Percentiles rank a stretch among this genome's conserved stretches.
These are phyloP conservation scores for Solanum peruvianum DNA, from an alignment of 257 asterid species.

Conservation along the genomic window DNA sequence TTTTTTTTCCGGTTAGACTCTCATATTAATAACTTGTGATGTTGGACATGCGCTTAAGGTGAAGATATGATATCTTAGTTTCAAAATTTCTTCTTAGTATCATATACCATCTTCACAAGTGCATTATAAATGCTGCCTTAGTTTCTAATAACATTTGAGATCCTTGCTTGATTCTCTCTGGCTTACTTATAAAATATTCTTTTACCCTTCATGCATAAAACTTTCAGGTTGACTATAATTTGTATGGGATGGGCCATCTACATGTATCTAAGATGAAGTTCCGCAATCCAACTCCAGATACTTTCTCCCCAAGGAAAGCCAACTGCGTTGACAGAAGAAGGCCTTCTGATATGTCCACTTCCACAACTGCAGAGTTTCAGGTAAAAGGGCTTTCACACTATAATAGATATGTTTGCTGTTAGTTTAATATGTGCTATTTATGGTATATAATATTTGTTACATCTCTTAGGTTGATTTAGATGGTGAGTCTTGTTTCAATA, in stretches of 20 bases:
- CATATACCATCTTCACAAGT: not conserved
- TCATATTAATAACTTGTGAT: not conserved
- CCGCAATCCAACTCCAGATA: conserved; percentile 79
- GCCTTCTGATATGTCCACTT: conserved; percentile 16
- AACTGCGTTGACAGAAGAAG: conserved; percentile 16
- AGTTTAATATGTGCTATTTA: not conserved
- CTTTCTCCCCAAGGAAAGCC: conserved; percentile 26
- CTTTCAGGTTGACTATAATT: conserved; percentile 74
- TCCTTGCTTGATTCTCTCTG: not conserved
- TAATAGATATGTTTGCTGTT: not conserved
- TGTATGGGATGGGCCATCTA: conserved; percentile 92
- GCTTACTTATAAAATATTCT: not conserved
- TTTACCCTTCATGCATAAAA: not conserved
- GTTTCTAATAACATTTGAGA: not conserved
- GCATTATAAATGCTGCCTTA: not conserved
- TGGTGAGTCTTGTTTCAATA: conserved; percentile 16
- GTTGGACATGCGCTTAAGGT: not conserved
- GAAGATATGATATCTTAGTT: not conserved
- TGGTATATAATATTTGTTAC: conserved; percentile 4
- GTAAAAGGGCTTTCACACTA: conserved; percentile 9
- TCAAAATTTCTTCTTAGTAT: not conserved
- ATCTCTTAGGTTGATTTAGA: conserved; percentile 53
- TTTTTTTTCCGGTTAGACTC: not conserved
- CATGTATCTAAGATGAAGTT: conserved; percentile 75
- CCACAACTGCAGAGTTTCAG: conserved; percentile 28